phyloP scores from a whole-genome alignment of 1,284 basidiomycete genomes.

The Athelia psychrophila region DNA sequence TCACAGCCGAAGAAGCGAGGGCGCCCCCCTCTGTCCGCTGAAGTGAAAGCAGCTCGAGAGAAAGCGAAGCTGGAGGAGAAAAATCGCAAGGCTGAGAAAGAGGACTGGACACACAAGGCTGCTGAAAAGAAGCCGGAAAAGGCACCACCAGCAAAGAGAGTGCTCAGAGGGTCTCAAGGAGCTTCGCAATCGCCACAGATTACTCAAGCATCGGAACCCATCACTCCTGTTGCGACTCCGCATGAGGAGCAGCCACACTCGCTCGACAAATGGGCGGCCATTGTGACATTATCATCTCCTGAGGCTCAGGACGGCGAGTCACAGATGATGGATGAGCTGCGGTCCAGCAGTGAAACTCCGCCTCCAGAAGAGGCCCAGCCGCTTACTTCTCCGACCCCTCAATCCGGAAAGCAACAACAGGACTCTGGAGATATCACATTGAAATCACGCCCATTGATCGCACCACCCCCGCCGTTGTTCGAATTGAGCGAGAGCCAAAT shows the following conservation, averaged over 20 bases:
- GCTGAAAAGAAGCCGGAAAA: too few species aligned
- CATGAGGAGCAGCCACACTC: constrained; percentile 9
- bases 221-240: background rate
- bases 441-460: too few species aligned
- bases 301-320: constrained; percentile 13
- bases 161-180: too few species aligned
- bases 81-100: background rate
- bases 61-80: background rate
- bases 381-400: constrained; percentile 2
- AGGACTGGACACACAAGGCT: background rate
- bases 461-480: constrained; percentile 33
- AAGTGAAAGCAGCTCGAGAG: background rate
- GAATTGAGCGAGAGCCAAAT: constrained; percentile 39
- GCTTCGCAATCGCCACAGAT: too few species aligned
- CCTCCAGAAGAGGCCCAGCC: constrained; percentile 5
- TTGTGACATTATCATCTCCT: constrained; percentile 17
- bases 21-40: background rate
- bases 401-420: constrained; percentile 6
- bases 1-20: background rate
- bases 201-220: background rate
- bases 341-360: constrained; percentile 26
- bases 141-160: too few species aligned
- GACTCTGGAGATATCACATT: background rate
- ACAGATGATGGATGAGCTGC: constrained; percentile 34
- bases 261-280: constrained; percentile 21